These are phyloP conservation scores for Tritrichomonas musculus DNA, from an alignment of 208 protist species.

Conservation along the genomic window DNA sequence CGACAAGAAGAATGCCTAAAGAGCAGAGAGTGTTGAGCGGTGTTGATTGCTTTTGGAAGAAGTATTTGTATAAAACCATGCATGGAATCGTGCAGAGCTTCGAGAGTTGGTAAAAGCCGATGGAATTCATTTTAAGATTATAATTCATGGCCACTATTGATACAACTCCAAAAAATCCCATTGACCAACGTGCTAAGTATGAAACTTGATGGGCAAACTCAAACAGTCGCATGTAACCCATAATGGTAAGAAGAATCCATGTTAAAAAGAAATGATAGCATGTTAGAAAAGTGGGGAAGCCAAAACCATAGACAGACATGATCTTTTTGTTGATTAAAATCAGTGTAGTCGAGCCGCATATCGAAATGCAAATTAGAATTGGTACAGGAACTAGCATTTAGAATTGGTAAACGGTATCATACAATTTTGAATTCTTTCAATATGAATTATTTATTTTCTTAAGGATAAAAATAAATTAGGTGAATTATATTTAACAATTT, in stretches of 20 bases:
- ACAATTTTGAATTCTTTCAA: too few species aligned
- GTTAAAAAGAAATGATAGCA: background rate
- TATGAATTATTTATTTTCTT: too few species aligned
- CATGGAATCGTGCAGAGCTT: slow-evolving; percentile 22
- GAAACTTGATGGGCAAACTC: background rate
- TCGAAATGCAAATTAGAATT: background rate
- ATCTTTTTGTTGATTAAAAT: background rate
- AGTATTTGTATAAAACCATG: background rate
- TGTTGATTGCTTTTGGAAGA: background rate
- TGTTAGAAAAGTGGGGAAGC: background rate
- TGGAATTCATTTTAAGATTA: slow-evolving; percentile 27
- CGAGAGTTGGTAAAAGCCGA: slow-evolving; percentile 33
- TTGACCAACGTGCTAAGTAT: background rate
- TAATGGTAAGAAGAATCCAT: background rate
- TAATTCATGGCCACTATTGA: slow-evolving; percentile 14
- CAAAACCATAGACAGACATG: background rate
- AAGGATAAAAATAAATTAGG: too few species aligned
- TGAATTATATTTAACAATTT: too few species aligned
- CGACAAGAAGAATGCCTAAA: slow-evolving; percentile 3
- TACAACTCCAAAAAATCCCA: background rate
- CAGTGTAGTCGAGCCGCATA: background rate
- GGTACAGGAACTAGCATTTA: background rate
- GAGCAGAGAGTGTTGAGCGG: background rate
- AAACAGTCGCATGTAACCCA: background rate
- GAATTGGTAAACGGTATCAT: too few species aligned